Evolutionary conservation across 2,329 filamentous ascomycete species (phyloP).

Genomic region (Plenodomus tracheiphilus): DNA sequence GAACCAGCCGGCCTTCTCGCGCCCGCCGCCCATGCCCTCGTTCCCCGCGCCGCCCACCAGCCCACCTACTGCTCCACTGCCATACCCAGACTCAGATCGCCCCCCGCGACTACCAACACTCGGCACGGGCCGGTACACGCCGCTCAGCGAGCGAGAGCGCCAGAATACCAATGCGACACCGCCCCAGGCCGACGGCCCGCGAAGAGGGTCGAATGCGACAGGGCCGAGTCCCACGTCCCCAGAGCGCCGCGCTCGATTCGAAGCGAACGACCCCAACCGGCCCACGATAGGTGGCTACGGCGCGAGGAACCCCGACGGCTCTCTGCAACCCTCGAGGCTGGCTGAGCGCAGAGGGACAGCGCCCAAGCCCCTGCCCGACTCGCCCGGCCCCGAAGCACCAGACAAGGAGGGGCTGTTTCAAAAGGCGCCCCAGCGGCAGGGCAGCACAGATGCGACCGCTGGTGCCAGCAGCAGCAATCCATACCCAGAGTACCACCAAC

Average conservation of each 20-base stretch:
- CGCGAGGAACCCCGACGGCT: constrained; percentile 33
- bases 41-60: constrained; percentile 65
- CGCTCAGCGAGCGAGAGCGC: constrained; percentile 41
- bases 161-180: constrained; percentile 40
- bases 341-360: constrained; percentile 82
- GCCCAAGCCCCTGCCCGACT: constrained; percentile 81
- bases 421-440: constrained; percentile 54
- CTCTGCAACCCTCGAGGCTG: constrained; percentile 61
- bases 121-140: constrained; percentile 37
- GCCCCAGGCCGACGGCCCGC: constrained; percentile 31
- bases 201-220: constrained; percentile 36
- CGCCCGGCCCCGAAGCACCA: constrained; percentile 72
- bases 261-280: constrained; percentile 53
- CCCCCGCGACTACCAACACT: constrained; percentile 27
- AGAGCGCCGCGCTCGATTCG: constrained; percentile 48
- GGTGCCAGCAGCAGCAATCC: constrained; percentile 33
- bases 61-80: constrained; percentile 49
- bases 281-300: constrained; percentile 53
- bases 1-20: constrained; percentile 41
- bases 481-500: constrained; percentile 61
- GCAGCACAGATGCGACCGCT: constrained; percentile 15
- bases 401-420: constrained; percentile 83
- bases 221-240: constrained; percentile 35
- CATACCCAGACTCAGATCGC: constrained; percentile 51
- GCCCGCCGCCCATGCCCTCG: constrained; percentile 56